These are phyloP conservation scores for Aspergillaceae sp. DNA, from an alignment of 2,329 filamentous ascomycete genomes.

Conservation along the genomic window DNA sequence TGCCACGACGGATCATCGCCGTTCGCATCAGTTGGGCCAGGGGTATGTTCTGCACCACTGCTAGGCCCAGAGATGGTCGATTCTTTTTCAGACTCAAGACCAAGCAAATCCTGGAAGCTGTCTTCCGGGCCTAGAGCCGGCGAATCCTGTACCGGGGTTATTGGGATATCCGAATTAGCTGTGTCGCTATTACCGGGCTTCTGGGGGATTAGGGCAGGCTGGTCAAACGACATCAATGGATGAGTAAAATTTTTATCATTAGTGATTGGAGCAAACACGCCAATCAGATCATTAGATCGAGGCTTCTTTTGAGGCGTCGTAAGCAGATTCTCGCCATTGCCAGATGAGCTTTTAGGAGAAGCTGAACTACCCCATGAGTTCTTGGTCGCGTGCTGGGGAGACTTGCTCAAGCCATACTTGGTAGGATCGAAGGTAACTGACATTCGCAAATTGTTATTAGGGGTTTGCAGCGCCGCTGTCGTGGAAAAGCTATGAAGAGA, in stretches of 20 bases:
- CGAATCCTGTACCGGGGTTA: no score
- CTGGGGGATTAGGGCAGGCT: slow-evolving; percentile 13
- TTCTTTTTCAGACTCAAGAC: not conserved
- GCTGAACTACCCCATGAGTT: not conserved
- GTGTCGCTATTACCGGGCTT: not conserved
- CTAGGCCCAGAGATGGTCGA: not conserved
- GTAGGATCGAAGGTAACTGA: slow-evolving; percentile 9
- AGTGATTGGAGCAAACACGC: slow-evolving; percentile 5
- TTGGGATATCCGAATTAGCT: no score
- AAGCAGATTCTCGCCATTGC: not conserved
- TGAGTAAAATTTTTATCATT: not conserved
- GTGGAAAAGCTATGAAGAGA: not conserved
- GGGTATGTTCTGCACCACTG: not conserved
- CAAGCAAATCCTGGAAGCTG: not conserved
- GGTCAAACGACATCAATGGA: slow-evolving; percentile 7
- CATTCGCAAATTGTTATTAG: slow-evolving; percentile 1
- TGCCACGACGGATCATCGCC: not conserved
- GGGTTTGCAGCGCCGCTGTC: not conserved
- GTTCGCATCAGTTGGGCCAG: not conserved
- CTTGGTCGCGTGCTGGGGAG: not conserved
- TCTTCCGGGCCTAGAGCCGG: no score
- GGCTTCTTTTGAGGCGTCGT: not conserved
- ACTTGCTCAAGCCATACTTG: slow-evolving; percentile 9
- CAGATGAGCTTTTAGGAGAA: not conserved
- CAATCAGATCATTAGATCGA: slow-evolving; percentile 6